A percentile compares a stretch with the other conserved stretches of the same genome.
Conservation (phyloP, 2,329 filamentous ascomycete species). For the Fusarium piperis region DNA sequence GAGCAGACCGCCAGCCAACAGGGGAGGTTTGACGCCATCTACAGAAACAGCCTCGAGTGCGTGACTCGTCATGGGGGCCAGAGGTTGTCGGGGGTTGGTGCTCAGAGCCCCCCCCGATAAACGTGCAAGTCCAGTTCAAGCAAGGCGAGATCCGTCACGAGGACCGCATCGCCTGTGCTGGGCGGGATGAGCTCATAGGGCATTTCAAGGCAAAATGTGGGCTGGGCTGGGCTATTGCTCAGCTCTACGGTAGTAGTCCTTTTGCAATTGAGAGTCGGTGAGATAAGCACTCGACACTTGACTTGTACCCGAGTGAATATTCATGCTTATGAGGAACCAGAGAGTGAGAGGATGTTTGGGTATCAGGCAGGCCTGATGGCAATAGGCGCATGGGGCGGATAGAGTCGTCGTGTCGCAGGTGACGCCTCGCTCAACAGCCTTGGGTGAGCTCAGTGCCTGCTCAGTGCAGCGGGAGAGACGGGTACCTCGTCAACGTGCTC, state of each 20-base stretch:
- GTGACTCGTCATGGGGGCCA: background rate
- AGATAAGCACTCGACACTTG: background rate
- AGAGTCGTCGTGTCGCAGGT: background rate
- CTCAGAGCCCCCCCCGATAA: background rate
- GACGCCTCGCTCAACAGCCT: background rate
- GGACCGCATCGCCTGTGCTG: slow-evolving; percentile 1
- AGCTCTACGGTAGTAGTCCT: background rate
- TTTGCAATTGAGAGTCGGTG: background rate
- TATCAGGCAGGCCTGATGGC: background rate
- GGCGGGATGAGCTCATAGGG: background rate
- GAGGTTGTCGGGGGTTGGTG: background rate
- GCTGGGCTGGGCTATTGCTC: background rate
- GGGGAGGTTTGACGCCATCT: slow-evolving; percentile 1
- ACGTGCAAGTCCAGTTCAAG: slow-evolving; percentile 6
- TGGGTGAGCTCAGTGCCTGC: background rate
- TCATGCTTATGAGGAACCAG: background rate
- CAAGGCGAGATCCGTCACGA: slow-evolving; percentile 9
- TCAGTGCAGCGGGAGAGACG: background rate
- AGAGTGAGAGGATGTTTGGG: background rate
- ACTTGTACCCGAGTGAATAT: background rate
- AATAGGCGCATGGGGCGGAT: background rate
- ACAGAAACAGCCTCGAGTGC: background rate
- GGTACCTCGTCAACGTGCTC: background rate
- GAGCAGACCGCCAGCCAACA: background rate
- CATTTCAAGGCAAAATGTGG: background rate